These are phyloP conservation scores for Vitis cinerea DNA, from an alignment of 164 flowering plant species.

Conservation along the genomic window DNA sequence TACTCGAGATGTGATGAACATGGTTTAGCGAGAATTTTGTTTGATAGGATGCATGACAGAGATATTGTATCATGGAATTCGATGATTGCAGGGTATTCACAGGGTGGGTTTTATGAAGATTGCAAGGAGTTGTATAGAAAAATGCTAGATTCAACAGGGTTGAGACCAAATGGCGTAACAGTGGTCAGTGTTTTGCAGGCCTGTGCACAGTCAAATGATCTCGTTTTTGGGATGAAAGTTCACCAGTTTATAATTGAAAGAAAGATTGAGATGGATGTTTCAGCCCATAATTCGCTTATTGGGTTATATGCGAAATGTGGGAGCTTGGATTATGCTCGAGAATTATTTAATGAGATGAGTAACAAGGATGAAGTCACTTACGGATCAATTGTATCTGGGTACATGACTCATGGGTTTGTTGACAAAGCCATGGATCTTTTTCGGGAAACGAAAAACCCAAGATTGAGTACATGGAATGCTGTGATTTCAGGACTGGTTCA, in stretches of 20 bases:
- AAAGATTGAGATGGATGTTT: slow-evolving; percentile 48
- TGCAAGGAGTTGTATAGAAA: slow-evolving; percentile 53
- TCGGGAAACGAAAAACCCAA: slow-evolving; percentile 38
- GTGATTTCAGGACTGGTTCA: slow-evolving; percentile 74
- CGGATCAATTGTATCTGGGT: slow-evolving; percentile 63
- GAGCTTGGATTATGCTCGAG: slow-evolving; percentile 69
- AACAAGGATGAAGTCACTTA: slow-evolving; percentile 70
- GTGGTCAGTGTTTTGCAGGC: slow-evolving; percentile 67
- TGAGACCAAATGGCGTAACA: slow-evolving; percentile 57
- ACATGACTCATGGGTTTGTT: slow-evolving; percentile 71
- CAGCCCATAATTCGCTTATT: slow-evolving; percentile 55
- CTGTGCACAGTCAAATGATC: slow-evolving; percentile 68
- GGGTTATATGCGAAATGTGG: slow-evolving; percentile 81
- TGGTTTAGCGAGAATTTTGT: slow-evolving; percentile 51
- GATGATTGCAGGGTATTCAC: slow-evolving; percentile 80
- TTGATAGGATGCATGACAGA: slow-evolving; percentile 51
- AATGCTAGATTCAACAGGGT: slow-evolving; percentile 36
- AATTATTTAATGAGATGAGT: slow-evolving; percentile 58
- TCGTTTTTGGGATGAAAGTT: slow-evolving; percentile 63
- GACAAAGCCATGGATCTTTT: slow-evolving; percentile 65
- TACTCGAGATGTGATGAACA: slow-evolving; percentile 53
- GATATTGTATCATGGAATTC: slow-evolving; percentile 90
- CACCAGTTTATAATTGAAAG: slow-evolving; percentile 44
- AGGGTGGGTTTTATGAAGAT: slow-evolving; percentile 56
- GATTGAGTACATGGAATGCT: slow-evolving; percentile 76